A percentile compares a stretch with the other conserved stretches of the same genome.
phyloP scores from a whole-genome alignment of 2,329 filamentous ascomycete genomes.

The Elsinoe fawcettii region DNA sequence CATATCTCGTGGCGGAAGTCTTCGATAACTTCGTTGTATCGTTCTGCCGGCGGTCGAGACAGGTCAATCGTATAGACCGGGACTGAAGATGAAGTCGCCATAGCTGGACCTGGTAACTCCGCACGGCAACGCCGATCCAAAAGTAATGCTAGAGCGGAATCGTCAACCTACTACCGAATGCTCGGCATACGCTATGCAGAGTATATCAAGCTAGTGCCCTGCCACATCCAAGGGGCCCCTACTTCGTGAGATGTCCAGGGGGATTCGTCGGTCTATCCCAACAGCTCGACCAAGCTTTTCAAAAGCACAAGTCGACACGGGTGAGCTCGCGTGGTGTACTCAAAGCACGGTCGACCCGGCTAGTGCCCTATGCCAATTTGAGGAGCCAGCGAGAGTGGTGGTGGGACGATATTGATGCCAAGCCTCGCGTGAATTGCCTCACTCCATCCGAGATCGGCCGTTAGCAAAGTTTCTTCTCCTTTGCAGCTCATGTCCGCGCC shows the following conservation, averaged over 20 bases:
- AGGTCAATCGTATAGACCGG: constrained; percentile 43
- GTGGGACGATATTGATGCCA: neutral
- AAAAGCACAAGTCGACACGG: neutral
- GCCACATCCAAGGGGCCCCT: too few relatives aligned
- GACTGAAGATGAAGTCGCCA: neutral
- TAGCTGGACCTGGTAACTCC: neutral
- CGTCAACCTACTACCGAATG: neutral
- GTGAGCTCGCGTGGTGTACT: neutral
- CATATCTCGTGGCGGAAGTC: constrained; percentile 40
- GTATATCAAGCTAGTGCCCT: too few relatives aligned
- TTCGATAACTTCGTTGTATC: constrained; percentile 44
- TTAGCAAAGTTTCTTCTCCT: neutral
- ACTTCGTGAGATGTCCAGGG: too few relatives aligned
- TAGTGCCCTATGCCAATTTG: neutral
- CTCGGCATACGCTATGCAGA: too few relatives aligned
- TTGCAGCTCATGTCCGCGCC: too few relatives aligned
- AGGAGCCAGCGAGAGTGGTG: neutral
- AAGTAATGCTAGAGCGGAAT: neutral
- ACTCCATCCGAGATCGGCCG: neutral
- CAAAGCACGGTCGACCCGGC: neutral
- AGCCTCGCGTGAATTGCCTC: neutral
- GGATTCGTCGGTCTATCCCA: too few relatives aligned
- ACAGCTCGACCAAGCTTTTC: constrained; percentile 1
- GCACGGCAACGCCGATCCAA: neutral
- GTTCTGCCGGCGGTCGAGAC: constrained; percentile 43